These are phyloP conservation scores for Quercus wislizeni DNA, from an alignment of 306 rosid genomes.

Conservation along the genomic window DNA sequence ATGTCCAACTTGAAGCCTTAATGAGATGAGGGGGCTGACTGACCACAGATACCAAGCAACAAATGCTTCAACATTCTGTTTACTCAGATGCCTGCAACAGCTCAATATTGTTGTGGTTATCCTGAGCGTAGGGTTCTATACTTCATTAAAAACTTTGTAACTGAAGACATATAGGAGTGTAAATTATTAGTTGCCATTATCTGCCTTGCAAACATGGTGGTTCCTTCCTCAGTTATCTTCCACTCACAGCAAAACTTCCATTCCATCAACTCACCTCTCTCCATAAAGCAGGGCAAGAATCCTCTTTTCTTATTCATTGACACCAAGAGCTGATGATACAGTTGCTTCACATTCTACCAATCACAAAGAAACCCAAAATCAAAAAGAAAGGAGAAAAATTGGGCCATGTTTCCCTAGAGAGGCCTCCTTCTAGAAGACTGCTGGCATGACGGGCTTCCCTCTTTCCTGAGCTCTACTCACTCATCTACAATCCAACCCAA, in stretches of 20 bases:
- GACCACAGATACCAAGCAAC: background rate
- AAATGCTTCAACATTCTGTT: background rate
- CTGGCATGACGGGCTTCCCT: constrained; percentile 1
- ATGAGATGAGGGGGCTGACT: background rate
- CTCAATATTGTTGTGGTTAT: background rate
- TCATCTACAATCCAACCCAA: background rate
- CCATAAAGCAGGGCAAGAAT: too few relatives aligned
- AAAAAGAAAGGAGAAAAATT: background rate
- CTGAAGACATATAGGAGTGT: background rate
- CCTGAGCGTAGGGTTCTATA: background rate
- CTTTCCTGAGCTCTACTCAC: background rate
- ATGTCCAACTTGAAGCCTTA: background rate
- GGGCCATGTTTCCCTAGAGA: constrained; percentile 11
- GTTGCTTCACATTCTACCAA: too few relatives aligned
- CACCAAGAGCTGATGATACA: too few relatives aligned
- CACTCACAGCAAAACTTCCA: too few relatives aligned
- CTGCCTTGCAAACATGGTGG: too few relatives aligned
- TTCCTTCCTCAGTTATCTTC: too few relatives aligned
- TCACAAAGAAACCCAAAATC: too few relatives aligned
- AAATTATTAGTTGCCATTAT: background rate
- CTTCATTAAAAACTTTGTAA: background rate
- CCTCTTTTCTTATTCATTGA: too few relatives aligned
- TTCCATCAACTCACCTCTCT: too few relatives aligned
- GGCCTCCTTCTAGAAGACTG: background rate
- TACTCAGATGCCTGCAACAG: background rate